phyloP scores from a whole-genome alignment of 2,329 filamentous ascomycete species.

The Tolypocladium album region DNA sequence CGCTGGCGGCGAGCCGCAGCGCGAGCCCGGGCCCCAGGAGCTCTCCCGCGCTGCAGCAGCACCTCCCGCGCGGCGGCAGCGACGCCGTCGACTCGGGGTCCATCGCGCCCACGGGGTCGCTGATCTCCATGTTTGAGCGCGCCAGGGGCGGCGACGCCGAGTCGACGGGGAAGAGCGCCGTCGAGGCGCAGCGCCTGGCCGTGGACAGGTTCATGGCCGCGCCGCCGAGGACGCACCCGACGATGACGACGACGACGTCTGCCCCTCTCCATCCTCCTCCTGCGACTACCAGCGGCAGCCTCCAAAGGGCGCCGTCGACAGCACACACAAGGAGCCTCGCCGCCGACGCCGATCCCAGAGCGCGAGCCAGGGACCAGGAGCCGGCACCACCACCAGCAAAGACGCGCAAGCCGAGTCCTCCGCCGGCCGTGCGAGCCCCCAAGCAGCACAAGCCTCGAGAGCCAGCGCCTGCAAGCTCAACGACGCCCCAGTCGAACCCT shows the following conservation, averaged over 20 bases:
- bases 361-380: conserved; percentile 13
- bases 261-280: background rate
- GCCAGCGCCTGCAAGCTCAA: background rate
- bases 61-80: conserved; percentile 14
- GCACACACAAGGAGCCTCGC: background rate
- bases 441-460: conserved; percentile 13
- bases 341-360: conserved; percentile 12
- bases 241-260: no score
- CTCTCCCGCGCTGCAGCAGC: conserved; percentile 4
- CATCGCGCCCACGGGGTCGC: conserved; percentile 50
- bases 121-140: conserved; percentile 61
- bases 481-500: background rate
- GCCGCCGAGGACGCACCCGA: background rate
- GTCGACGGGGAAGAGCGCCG: background rate
- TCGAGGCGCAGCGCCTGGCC: background rate
- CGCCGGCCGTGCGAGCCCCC: background rate
- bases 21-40: conserved; percentile 25
- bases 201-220: conserved; percentile 1
- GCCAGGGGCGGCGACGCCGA: conserved; percentile 18
- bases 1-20: conserved; percentile 44
- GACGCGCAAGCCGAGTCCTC: background rate
- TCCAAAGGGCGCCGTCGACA: conserved; percentile 1
- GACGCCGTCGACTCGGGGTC: conserved; percentile 36
- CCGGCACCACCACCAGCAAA: background rate
- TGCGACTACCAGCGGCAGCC: background rate